A percentile compares a stretch with the other conserved stretches of the same genome.
phyloP scores from a whole-genome alignment of 331 rosid genomes.

The Cydonia oblonga region DNA sequence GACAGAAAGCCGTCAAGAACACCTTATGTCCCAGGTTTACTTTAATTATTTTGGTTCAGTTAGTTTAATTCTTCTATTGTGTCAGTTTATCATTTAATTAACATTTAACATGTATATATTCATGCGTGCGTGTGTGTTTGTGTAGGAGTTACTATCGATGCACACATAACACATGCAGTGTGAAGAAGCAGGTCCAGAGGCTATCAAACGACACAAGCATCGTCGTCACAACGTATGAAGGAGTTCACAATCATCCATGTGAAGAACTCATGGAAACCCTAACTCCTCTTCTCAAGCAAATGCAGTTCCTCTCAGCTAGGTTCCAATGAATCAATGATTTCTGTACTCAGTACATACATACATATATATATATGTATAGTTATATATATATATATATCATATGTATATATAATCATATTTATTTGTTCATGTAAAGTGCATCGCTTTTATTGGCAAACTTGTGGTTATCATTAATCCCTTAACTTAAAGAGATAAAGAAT shows the following conservation, averaged over 20 bases:
- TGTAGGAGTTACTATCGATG: conserved; percentile 88
- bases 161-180: conserved; percentile 92
- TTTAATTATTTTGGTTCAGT: not conserved
- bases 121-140: not conserved
- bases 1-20: conserved; percentile 92
- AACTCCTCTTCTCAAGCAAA: conserved; percentile 83
- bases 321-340: conserved; percentile 15
- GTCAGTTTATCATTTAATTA: no score
- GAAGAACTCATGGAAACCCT: conserved; percentile 93
- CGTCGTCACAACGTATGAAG: conserved; percentile 92
- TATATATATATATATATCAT: no score
- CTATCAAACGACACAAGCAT: conserved; percentile 68
- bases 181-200: conserved; percentile 96
- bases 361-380: not conserved
- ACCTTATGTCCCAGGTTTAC: conserved; percentile 61
- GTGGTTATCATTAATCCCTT: no score
- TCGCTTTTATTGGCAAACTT: no score
- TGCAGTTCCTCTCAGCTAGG: conserved; percentile 52
- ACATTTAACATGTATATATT: no score
- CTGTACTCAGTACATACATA: not conserved
- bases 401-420: no score
- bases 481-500: no score
- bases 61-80: no score
- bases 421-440: no score
- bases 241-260: conserved; percentile 88